A percentile compares a stretch with the other conserved stretches of the same genome.
These are phyloP conservation scores for Penicillium taxi DNA, from an alignment of 495 filamentous ascomycete genomes.

Conservation along the genomic window DNA sequence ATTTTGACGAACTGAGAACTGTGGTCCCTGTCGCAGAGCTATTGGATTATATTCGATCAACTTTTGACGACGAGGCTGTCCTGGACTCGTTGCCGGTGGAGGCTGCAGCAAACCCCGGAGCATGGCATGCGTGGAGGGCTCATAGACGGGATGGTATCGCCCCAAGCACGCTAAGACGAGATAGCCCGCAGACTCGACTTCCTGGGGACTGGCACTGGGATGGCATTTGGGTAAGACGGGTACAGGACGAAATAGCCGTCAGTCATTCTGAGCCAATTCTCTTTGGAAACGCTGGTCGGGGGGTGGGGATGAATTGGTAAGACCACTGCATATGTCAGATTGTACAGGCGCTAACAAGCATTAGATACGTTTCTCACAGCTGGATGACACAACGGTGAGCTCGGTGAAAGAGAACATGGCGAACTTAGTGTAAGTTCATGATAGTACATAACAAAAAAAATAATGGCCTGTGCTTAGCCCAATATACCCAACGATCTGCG, in stretches of 20 bases:
- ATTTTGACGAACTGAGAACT: constrained; percentile 15
- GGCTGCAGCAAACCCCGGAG: constrained; percentile 76
- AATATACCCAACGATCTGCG: constrained; percentile 18
- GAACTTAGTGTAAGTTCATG: constrained; percentile 39
- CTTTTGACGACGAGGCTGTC: constrained; percentile 68
- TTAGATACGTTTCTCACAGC: constrained; percentile 61
- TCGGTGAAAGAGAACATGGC: constrained; percentile 54
- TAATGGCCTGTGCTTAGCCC: constrained; percentile 14
- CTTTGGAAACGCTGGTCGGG: constrained; percentile 52
- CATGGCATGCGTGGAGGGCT: constrained; percentile 83
- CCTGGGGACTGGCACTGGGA: constrained; percentile 94
- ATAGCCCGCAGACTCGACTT: constrained; percentile 40
- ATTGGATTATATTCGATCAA: constrained; percentile 69
- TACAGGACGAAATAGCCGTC: constrained; percentile 64
- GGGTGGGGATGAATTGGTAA: constrained; percentile 62
- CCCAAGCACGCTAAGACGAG: constrained; percentile 19
- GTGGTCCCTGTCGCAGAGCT: constrained; percentile 39
- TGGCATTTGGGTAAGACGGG: constrained; percentile 83
- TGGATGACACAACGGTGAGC: constrained; percentile 53
- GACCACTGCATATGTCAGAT: constrained; percentile 9
- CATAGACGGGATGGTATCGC: constrained; percentile 39
- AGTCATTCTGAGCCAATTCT: constrained; percentile 70
- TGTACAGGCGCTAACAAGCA: constrained; percentile 3
- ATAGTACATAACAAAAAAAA: no score
- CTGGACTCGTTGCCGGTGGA: constrained; percentile 73